A percentile compares a stretch with the other conserved stretches of the same genome.
Evolutionary conservation across 257 asterid species (phyloP).

Genomic region (Lavandula angustifolia): DNA sequence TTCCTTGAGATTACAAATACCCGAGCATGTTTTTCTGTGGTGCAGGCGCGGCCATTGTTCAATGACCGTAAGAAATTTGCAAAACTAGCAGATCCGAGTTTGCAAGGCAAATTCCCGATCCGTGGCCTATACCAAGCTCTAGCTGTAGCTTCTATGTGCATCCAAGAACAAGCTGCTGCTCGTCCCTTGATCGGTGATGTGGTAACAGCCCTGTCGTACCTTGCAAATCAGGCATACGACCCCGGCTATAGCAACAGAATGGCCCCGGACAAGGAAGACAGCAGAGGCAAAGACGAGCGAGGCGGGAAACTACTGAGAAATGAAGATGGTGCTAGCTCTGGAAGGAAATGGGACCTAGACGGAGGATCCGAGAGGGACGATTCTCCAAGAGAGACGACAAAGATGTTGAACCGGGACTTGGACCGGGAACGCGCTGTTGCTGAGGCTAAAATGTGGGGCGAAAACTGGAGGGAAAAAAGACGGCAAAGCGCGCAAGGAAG

Average conservation of each 20-base stretch:
- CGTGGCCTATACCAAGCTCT: slow-evolving; percentile 95
- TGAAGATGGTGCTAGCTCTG: slow-evolving; percentile 79
- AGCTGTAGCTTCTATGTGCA: slow-evolving; percentile 96
- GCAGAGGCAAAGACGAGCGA: slow-evolving; percentile 51
- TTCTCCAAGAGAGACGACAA: slow-evolving; percentile 72
- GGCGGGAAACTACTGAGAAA: slow-evolving; percentile 59
- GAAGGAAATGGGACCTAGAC: slow-evolving; percentile 73
- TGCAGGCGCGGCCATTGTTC: slow-evolving; percentile 90
- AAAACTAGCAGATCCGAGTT: slow-evolving; percentile 78
- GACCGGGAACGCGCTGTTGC: slow-evolving; percentile 97
- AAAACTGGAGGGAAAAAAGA: slow-evolving; percentile 84
- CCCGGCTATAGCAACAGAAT: slow-evolving; percentile 41
- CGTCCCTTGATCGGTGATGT: slow-evolving; percentile 96
- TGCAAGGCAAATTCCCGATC: slow-evolving; percentile 86
- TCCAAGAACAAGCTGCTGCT: slow-evolving; percentile 95
- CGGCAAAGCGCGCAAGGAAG: slow-evolving; percentile 67
- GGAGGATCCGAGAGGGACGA: slow-evolving; percentile 84
- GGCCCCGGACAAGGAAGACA: slow-evolving; percentile 46
- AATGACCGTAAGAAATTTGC: slow-evolving; percentile 84
- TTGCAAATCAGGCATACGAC: slow-evolving; percentile 83
- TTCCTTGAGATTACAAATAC: not conserved
- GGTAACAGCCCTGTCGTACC: slow-evolving; percentile 91
- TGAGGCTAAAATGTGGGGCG: slow-evolving; percentile 99
- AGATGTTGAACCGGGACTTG: slow-evolving; percentile 64
- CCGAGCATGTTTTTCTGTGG: not conserved